Evolutionary conservation across 768 basidiomycete species (phyloP).

Genomic region (Hericium alpestre): DNA sequence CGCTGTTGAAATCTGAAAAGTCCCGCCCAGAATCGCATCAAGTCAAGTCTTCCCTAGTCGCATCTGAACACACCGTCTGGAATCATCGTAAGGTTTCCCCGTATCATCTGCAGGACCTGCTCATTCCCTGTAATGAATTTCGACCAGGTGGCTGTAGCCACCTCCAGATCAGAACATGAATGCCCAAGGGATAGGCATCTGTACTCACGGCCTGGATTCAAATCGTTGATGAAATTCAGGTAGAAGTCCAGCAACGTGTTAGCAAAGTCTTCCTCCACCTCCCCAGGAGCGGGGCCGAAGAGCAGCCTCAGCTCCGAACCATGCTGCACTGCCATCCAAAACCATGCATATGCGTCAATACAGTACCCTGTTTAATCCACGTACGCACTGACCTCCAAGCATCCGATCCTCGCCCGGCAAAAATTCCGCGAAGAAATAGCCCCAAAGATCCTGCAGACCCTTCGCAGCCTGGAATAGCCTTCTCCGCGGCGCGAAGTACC

Average conservation of each 20-base stretch:
- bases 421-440: conserved; percentile 47
- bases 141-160: neutral
- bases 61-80: neutral
- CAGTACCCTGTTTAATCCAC: neutral
- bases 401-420: conserved; percentile 41
- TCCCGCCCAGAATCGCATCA: neutral
- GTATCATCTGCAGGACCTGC: neutral
- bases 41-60: neutral
- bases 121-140: neutral
- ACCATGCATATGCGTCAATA: neutral
- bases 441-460: conserved; percentile 36
- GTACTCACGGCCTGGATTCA: conserved; percentile 41
- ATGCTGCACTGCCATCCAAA: conserved; percentile 29
- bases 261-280: conserved; percentile 34
- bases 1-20: neutral
- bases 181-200: neutral
- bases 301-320: conserved; percentile 37
- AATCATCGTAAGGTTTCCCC: neutral
- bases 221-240: conserved; percentile 44
- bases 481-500: conserved; percentile 42
- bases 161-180: neutral
- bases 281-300: conserved; percentile 34
- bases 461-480: conserved; percentile 41
- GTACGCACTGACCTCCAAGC: conserved; percentile 32
- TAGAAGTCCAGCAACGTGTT: conserved; percentile 41